phyloP scores from a whole-genome alignment of 2,329 filamentous ascomycete species.

The Elsinoe batatas region DNA sequence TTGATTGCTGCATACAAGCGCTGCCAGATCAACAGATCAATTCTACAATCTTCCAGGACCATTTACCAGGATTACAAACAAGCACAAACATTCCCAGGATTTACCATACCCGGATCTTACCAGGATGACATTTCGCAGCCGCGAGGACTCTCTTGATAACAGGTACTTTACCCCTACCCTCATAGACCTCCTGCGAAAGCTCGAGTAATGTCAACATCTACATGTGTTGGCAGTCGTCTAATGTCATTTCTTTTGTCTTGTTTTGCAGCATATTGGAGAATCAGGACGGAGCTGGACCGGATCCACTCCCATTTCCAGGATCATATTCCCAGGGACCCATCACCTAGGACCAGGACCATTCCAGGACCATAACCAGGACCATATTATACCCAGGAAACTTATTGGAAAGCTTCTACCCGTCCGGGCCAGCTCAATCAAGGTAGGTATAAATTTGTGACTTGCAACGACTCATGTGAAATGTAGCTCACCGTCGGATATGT shows the following conservation, averaged over 20 bases:
- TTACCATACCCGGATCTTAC: conserved; percentile 7
- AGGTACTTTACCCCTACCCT: conserved; percentile 26
- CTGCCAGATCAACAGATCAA: background rate
- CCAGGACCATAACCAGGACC: conserved; percentile 1
- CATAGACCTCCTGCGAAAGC: conserved; percentile 15
- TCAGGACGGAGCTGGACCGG: conserved; percentile 12
- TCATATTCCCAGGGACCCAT: conserved; percentile 4
- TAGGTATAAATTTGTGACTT: background rate
- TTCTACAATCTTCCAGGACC: conserved; percentile 1
- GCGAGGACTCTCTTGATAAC: conserved; percentile 28
- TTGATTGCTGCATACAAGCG: background rate
- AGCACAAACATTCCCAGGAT: conserved; percentile 2
- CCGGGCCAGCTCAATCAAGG: background rate
- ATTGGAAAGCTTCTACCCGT: background rate
- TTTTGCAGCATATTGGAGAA: conserved; percentile 14
- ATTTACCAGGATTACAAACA: conserved; percentile 4
- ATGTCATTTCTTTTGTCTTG: conserved; percentile 15
- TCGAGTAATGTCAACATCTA: conserved; percentile 1
- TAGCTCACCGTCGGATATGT: too few species aligned
- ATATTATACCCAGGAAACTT: background rate
- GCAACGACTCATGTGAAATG: background rate
- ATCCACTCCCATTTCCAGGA: conserved; percentile 2
- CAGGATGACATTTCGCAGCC: conserved; percentile 31
- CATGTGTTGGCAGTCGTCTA: conserved; percentile 16
- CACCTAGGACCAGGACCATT: background rate